phyloP scores from a whole-genome alignment of 352 stramenopile genomes.

The Blastocystis sp. region DNA sequence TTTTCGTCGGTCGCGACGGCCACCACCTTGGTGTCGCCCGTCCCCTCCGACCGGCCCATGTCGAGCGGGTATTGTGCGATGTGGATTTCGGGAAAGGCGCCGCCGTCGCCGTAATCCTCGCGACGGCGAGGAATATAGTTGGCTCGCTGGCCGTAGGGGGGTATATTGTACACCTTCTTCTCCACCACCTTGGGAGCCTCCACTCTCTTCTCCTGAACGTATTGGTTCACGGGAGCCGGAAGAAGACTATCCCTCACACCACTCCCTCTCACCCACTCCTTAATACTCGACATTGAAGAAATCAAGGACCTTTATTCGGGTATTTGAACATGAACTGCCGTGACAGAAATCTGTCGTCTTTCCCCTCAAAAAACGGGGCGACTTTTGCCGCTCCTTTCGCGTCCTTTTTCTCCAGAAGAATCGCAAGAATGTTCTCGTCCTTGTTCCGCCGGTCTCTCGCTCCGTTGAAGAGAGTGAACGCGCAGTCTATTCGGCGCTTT shows the following conservation, averaged over 20 bases:
- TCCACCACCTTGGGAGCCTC: conserved; percentile 35
- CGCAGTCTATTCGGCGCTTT: not conserved
- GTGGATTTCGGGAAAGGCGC: conserved; percentile 95
- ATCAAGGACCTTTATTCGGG: not conserved
- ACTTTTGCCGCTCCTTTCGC: not conserved
- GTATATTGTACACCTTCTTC: conserved; percentile 69
- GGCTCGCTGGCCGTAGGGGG: conserved; percentile 66
- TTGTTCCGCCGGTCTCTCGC: not conserved
- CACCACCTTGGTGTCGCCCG: conserved; percentile 78
- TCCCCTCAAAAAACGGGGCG: not conserved
- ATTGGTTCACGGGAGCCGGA: conserved; percentile 55
- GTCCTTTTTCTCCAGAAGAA: not conserved
- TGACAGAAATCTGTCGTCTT: not conserved
- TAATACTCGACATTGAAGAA: conserved; percentile 34
- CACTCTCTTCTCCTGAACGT: conserved; percentile 44
- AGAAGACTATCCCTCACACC: not conserved
- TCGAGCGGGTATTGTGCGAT: conserved; percentile 90
- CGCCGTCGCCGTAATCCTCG: conserved; percentile 91
- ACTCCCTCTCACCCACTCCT: not conserved
- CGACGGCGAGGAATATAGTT: conserved; percentile 70
- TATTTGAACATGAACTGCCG: conserved; percentile 8
- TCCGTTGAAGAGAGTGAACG: not conserved
- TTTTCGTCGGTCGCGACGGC: conserved; percentile 87
- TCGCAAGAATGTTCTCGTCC: not conserved
- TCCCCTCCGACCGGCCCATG: conserved; percentile 85